A percentile compares a stretch with the other conserved stretches of the same genome.
phyloP scores from a whole-genome alignment of 257 asterid species.

The Avicennia marina region DNA sequence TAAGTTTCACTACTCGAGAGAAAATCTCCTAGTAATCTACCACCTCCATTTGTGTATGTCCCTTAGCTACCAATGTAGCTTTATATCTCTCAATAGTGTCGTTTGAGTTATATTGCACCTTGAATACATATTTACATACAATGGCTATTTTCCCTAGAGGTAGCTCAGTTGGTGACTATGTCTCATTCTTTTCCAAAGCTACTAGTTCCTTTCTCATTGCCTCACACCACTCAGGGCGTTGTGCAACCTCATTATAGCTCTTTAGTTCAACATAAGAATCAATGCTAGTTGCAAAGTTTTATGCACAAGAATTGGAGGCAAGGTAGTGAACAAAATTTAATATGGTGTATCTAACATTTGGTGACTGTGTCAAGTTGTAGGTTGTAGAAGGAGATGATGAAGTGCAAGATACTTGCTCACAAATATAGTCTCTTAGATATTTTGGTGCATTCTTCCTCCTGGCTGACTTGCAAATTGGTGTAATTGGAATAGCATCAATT shows the following conservation, averaged over 20 bases:
- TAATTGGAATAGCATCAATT: too few species aligned
- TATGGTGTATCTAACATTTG: too few species aligned
- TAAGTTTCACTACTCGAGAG: background rate
- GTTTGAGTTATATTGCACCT: background rate
- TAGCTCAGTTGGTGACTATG: background rate
- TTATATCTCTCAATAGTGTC: background rate
- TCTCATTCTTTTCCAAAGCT: background rate
- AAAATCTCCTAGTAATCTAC: background rate
- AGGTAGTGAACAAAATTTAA: too few species aligned
- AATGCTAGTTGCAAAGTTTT: background rate
- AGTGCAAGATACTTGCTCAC: too few species aligned
- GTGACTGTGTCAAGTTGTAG: too few species aligned
- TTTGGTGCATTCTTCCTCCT: too few species aligned
- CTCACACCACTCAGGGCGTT: background rate
- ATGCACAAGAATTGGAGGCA: too few species aligned
- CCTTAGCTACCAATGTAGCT: background rate
- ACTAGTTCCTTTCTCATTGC: background rate
- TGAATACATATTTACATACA: background rate
- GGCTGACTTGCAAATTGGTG: too few species aligned
- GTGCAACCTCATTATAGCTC: background rate
- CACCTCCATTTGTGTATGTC: background rate
- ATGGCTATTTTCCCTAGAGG: background rate
- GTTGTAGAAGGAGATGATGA: too few species aligned
- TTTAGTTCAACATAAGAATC: background rate
- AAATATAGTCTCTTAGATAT: too few species aligned